phyloP scores from a whole-genome alignment of 2,329 filamentous ascomycete genomes.

The Blumeria graminis region DNA sequence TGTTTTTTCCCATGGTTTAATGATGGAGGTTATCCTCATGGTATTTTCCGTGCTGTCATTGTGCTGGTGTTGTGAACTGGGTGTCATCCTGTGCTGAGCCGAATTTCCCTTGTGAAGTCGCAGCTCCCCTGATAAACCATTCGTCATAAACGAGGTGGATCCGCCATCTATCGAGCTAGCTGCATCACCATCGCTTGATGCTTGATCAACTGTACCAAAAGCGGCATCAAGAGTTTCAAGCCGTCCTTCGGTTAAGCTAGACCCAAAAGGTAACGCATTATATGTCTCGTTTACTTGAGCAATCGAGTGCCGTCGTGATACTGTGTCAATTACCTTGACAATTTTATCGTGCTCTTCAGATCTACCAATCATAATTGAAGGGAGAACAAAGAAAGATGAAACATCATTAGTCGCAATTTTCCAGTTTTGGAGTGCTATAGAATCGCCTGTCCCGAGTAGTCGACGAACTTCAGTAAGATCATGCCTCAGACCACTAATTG shows the following conservation, averaged over 20 bases:
- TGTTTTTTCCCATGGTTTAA: constrained; percentile 11
- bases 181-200: constrained; percentile 27
- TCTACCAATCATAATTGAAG: constrained; percentile 58
- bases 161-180: constrained; percentile 27
- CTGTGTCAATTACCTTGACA: constrained; percentile 49
- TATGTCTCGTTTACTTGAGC: constrained; percentile 19
- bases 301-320: constrained; percentile 23
- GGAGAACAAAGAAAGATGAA: constrained; percentile 81
- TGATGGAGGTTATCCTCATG: constrained; percentile 1
- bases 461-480: constrained; percentile 55
- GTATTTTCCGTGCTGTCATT: constrained; percentile 7
- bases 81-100: constrained; percentile 3
- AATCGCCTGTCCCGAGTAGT: constrained; percentile 52
- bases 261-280: constrained; percentile 26
- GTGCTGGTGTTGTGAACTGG: constrained; percentile 7
- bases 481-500: constrained; percentile 60
- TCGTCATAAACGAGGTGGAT: constrained; percentile 5
- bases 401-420: constrained; percentile 60
- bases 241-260: constrained; percentile 22
- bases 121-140: constrained; percentile 3
- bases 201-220: constrained; percentile 21
- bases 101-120: constrained; percentile 3
- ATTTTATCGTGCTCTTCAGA: constrained; percentile 46
- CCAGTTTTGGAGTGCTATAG: constrained; percentile 44
- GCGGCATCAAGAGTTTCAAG: constrained; percentile 5